phyloP scores from a whole-genome alignment of 139 green algal genomes.

The Micromonas commoda region DNA sequence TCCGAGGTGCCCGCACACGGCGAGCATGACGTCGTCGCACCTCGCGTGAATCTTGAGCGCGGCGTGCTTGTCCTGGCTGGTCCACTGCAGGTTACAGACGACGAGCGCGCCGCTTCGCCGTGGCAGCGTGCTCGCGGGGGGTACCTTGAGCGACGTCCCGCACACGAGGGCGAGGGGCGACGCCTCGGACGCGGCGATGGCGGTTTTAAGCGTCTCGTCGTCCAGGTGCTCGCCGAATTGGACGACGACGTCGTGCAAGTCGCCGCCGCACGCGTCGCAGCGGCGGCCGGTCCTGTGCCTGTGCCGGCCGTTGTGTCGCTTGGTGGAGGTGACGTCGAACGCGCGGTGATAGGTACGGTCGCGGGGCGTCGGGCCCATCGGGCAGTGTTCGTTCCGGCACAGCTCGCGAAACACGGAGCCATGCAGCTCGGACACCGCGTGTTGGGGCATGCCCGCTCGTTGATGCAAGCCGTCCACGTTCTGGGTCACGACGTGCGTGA shows the following conservation, averaged over 20 bases:
- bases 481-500: constrained; percentile 31
- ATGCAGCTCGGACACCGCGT: constrained; percentile 82
- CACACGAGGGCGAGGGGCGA: constrained; percentile 13
- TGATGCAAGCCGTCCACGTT: constrained; percentile 79
- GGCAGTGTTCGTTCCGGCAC: constrained; percentile 43
- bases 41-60: constrained; percentile 1
- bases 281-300: background rate
- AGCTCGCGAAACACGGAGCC: constrained; percentile 88
- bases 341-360: background rate
- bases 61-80: background rate
- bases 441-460: constrained; percentile 59
- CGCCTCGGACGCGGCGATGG: background rate
- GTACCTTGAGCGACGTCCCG: constrained; percentile 19
- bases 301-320: background rate
- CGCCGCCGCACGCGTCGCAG: constrained; percentile 25
- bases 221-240: constrained; percentile 31
- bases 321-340: constrained; percentile 2
- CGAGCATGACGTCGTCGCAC: background rate
- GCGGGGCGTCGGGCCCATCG: background rate
- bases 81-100: background rate
- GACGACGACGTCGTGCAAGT: constrained; percentile 27
- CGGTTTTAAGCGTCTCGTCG: constrained; percentile 4
- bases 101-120: background rate
- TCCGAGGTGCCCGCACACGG: background rate
- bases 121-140: constrained; percentile 17